Evolutionary conservation across 768 basidiomycete genomes (phyloP).

Genomic region (Pilatotrama ljubarskyi): DNA sequence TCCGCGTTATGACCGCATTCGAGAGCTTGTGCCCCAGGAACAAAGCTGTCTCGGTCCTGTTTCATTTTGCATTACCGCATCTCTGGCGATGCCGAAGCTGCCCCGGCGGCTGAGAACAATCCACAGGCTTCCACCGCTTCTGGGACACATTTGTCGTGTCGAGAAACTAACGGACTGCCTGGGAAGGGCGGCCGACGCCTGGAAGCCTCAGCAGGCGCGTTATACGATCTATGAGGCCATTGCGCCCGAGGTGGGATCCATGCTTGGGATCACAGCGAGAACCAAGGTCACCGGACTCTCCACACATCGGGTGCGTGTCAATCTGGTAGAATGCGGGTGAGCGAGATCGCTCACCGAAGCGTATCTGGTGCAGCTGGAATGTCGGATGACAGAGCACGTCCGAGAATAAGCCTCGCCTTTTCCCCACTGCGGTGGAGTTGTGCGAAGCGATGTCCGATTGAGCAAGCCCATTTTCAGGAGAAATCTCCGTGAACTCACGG

Average conservation of each 20-base stretch:
- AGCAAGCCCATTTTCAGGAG: neutral
- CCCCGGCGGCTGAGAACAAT: conserved; percentile 1
- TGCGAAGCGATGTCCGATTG: conserved; percentile 2
- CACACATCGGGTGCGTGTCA: conserved; percentile 15
- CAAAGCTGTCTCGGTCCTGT: conserved; percentile 6
- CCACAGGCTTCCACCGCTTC: neutral
- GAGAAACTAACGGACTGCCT: conserved; percentile 1
- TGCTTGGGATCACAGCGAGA: neutral
- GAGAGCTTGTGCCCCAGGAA: conserved; percentile 5
- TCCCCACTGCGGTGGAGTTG: conserved; percentile 10
- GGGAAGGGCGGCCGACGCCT: conserved; percentile 16
- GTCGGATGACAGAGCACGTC: conserved; percentile 16
- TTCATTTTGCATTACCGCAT: conserved; percentile 8
- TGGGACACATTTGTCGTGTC: neutral
- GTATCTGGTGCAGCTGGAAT: neutral
- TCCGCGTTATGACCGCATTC: conserved; percentile 1
- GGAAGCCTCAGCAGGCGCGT: neutral
- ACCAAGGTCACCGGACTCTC: conserved; percentile 11
- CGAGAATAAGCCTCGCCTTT: conserved; percentile 18
- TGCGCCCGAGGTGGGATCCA: conserved; percentile 6
- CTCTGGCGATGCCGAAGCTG: conserved; percentile 7
- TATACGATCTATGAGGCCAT: neutral
- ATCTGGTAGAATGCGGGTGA: conserved; percentile 2
- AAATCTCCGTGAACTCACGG: neutral
- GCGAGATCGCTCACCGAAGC: neutral